Evolutionary conservation across 2,329 filamentous ascomycete species (phyloP), one percentile per base, ranked within the genome.

Genomic region (Blastomyces emzantsi): DNA sequence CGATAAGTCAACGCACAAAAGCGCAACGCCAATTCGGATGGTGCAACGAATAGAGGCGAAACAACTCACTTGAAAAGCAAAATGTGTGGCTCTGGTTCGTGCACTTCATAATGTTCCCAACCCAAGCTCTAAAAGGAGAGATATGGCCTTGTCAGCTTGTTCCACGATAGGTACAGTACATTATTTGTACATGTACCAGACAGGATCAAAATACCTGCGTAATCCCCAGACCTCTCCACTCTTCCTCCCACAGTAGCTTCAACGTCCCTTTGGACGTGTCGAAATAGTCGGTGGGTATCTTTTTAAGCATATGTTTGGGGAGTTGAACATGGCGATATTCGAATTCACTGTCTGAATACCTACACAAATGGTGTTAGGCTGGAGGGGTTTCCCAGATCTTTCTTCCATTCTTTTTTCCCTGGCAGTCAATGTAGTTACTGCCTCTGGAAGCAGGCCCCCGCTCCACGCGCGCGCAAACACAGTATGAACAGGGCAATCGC

Each of bases 31-130:
- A n/a, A 41, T 57, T 22, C 11, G 9, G 30, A 30, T 28, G 25
- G 66, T 71, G 69, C n/a, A 47, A 47, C 51, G 45, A 52, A 13
- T 17, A 43, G 61, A 70, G 49, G 55, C 60, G 41, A 57, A 45
- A 19, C 51, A 25, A 62, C 62, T 61, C 62, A 64, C 93, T 99
- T 99, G 85, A 99, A 99, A 41, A 99, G 85, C 63, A 99, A 84
- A 73, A 99, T 99, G 77, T 99, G 94, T 68, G 94, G 94, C 80
- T 99, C 94, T 54, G 94, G 94, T 77, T 97, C 94, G 77, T 99
- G 94, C 62, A 99, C 94, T 78, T 99, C 94, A 75, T 99, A 99
- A 77, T 99, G 94, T 76, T 97, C 93, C 94, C 94, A 99, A 64
- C 94, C 94, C 72, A 99, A 82, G 81, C 93, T 97, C 92, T 97